Evolutionary conservation across 2,329 filamentous ascomycete genomes (phyloP), one percentile per base, ranked within the genome.

Genomic region (Colletotrichum scovillei): DNA sequence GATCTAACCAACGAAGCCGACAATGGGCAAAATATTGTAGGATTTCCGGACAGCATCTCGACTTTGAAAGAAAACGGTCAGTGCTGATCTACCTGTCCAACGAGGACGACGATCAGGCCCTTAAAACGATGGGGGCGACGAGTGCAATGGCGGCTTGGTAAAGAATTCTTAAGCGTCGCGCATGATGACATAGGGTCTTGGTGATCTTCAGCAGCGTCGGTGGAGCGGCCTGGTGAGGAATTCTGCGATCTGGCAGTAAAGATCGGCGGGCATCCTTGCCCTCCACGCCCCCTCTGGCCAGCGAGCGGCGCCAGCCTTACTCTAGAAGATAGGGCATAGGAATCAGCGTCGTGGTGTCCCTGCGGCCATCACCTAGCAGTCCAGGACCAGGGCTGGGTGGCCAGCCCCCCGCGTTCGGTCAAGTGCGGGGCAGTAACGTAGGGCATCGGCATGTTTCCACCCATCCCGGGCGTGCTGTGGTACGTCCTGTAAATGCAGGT

Each of bases 331-430:
- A 28, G 49, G 32, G 53, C 28, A 14, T 14, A 46, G n/a, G 24
- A 49, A 30, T 24, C 46, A 35, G 24, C 49, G 60, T 24, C 53
- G 28, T 55, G n/a, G 22, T 35, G 64, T 58, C 69, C 69, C 30
- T 62, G 69, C 53, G 28, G 35, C 46, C 42, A 69, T 72, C 58
- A 38, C 28, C 53, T 26, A 42, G 16, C 38, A 42, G 16, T 42
- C 38, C 38, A 56, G 46, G 63, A 42, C 49, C 32, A 46, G 49
- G 63, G 32, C 38, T 38, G 56, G 26, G 63, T 30, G 49, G 64
- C 49, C 59, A 64, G 65, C 69, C 69, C 66, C 69, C 69, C 65
- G 53, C 59, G 69, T 69, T 72, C 32, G 59, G 65, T 30, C 53
- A 69, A 69, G 53, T 62, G 58, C 53, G 59, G 65, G 69, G 59